Conservation (phyloP, 805 yeast genomes). For the Lachancea dasiensis region DNA sequence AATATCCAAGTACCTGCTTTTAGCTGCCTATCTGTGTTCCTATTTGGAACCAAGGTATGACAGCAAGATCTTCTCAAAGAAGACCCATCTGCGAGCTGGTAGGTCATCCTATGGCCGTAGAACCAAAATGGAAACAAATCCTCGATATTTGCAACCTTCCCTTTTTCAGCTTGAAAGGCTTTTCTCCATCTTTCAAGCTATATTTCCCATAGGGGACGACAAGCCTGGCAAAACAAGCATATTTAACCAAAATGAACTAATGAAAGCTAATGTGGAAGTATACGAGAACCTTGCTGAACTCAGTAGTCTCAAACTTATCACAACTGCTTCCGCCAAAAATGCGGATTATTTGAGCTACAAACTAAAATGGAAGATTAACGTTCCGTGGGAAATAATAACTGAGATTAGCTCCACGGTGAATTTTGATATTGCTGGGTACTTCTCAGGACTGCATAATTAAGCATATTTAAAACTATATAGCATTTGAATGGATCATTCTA, state of each 20-base stretch:
- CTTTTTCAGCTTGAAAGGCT: conserved; percentile 73
- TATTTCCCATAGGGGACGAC: conserved; percentile 42
- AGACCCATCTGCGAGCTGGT: conserved; percentile 39
- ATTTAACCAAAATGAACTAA: conserved; percentile 10
- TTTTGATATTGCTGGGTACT: conserved; percentile 59
- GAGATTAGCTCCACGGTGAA: conserved; percentile 57
- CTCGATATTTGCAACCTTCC: conserved; percentile 63
- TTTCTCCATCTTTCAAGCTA: conserved; percentile 71
- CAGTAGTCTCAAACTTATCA: conserved; percentile 45
- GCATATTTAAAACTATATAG: no score
- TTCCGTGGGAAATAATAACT: conserved; percentile 58
- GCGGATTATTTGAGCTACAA: conserved; percentile 58
- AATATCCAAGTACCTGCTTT: conserved; percentile 62
- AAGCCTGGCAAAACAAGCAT: conserved; percentile 27
- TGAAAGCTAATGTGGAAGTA: conserved; percentile 43
- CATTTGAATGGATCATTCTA: no score
- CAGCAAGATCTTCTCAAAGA: conserved; percentile 58
- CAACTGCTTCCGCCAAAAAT: conserved; percentile 36
- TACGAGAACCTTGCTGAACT: conserved; percentile 55
- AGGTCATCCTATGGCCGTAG: conserved; percentile 37
- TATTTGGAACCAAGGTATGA: conserved; percentile 67
- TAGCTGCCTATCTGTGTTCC: conserved; percentile 82
- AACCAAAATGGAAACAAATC: conserved; percentile 45
- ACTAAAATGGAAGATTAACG: conserved; percentile 74
- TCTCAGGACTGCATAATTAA: conserved; percentile 28